These are phyloP conservation scores for Breviolum minutum DNA, from an alignment of 73 alveolate species.

Conservation along the genomic window DNA sequence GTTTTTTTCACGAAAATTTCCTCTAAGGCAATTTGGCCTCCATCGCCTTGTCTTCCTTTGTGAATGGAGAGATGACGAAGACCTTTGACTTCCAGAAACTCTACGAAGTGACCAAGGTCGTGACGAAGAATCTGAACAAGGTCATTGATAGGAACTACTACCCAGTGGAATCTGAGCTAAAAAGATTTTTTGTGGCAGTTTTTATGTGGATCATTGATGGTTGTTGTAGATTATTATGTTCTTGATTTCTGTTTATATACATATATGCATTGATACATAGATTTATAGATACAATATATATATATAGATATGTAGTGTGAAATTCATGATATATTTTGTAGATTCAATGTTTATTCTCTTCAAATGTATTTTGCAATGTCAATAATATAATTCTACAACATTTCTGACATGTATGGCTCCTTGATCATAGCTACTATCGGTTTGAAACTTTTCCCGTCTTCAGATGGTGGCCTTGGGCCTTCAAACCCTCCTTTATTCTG, in stretches of 20 bases:
- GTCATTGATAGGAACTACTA: slow-evolving; percentile 98
- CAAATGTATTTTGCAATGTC: no score
- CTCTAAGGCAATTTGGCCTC: slow-evolving; percentile 96
- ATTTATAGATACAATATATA: no score
- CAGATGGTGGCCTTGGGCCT: neutral
- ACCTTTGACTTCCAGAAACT: slow-evolving; percentile 97
- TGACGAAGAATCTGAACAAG: slow-evolving; percentile 95
- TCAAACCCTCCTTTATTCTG: no score
- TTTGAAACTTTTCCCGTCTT: neutral
- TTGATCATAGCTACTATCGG: no score
- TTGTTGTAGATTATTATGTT: no score
- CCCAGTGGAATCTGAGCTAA: slow-evolving; percentile 96
- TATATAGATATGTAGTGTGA: no score
- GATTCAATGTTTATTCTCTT: no score
- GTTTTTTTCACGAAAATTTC: neutral
- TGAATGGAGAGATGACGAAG: slow-evolving; percentile 44
- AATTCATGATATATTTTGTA: no score
- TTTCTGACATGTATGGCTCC: no score
- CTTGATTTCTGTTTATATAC: no score
- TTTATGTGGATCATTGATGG: neutral
- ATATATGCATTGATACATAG: no score
- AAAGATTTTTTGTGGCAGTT: neutral
- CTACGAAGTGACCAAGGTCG: slow-evolving; percentile 96
- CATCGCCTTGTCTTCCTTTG: slow-evolving; percentile 97
- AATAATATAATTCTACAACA: no score